Conservation (phyloP, 305 asterid species). For the Petunia hybrid region DNA sequence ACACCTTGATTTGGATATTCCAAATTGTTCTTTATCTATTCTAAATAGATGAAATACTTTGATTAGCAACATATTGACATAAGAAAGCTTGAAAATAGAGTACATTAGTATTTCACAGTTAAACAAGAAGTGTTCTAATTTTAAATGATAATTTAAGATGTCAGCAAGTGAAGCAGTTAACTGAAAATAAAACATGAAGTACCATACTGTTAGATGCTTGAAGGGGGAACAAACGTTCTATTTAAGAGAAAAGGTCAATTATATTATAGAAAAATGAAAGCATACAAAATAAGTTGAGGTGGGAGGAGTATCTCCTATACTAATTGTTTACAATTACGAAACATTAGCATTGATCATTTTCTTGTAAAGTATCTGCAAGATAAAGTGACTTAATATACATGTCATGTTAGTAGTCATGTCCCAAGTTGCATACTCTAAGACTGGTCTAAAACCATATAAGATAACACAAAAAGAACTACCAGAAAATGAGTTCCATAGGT, state of each 20-base stretch:
- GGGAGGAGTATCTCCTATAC: background rate
- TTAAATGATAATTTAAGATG: background rate
- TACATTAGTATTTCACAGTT: background rate
- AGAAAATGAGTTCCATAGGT: background rate
- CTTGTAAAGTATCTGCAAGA: background rate
- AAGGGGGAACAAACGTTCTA: background rate
- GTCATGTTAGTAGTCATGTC: background rate
- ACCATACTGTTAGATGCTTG: background rate
- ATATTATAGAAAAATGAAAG: background rate
- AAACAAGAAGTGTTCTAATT: constrained; percentile 6
- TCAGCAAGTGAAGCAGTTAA: background rate
- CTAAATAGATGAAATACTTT: background rate
- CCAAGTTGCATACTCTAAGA: background rate
- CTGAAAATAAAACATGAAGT: constrained; percentile 17
- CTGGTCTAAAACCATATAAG: background rate
- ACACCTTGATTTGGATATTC: background rate
- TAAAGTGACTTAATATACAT: constrained; percentile 6
- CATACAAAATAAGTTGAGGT: background rate
- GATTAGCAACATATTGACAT: background rate
- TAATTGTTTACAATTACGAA: background rate
- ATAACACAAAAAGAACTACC: background rate
- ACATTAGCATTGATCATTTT: background rate
- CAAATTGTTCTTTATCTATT: background rate
- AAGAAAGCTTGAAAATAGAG: background rate
- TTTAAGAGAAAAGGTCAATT: background rate